Evolutionary conservation across 1,284 basidiomycete genomes (phyloP), one percentile per base, ranked within the genome.

Genomic region (Boletus sp.): DNA sequence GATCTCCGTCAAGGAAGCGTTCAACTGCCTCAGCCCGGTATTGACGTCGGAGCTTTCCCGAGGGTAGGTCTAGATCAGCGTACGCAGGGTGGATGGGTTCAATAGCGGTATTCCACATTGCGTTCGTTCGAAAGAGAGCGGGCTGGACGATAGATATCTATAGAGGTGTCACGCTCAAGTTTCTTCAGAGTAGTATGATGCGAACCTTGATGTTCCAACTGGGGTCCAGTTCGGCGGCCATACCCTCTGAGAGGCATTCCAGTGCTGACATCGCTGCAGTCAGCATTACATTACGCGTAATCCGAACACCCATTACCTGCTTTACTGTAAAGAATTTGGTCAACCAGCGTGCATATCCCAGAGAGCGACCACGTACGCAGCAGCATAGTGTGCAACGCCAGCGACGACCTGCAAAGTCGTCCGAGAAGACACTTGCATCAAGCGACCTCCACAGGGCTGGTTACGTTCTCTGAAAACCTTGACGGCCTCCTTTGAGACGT

Each of bases 401-500:
- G 71, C 33, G 16, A 60, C 13, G 33, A 49, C 58, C 27, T 61
- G 61, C 51, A 72, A 35, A 16, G 58, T 17, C 5, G 53, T 51
- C 19, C 53, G 53, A 43, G 70, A 71, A 14, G 72, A 72, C 43
- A 71, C 35, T 40, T 74, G 73, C 37, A 71, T 35, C 48, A 74
- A 55, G 57, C 64, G 67, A 19, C 78, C 77, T n/a, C 78, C 77
- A 2, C 60, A 38, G 8, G 70, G 73, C 21, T 52, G 19, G 58
- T 79, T 79, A 43, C 61, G 50, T 43, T 80, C 78, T 55, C 78
- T 73, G 67, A 80, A 78, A 33, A 74, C 58, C 52, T 58, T 64
- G 58, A 79, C 62, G 11, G 76, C 77, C 63, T 78, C 61, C 60
- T 68, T 77, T 6, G 68, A 67, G 44, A 76, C 65, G 53, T 72